A percentile compares a stretch with the other conserved stretches of the same genome.
Conservation (phyloP, 768 basidiomycete species). For the Exidia glandulosa region DNA sequence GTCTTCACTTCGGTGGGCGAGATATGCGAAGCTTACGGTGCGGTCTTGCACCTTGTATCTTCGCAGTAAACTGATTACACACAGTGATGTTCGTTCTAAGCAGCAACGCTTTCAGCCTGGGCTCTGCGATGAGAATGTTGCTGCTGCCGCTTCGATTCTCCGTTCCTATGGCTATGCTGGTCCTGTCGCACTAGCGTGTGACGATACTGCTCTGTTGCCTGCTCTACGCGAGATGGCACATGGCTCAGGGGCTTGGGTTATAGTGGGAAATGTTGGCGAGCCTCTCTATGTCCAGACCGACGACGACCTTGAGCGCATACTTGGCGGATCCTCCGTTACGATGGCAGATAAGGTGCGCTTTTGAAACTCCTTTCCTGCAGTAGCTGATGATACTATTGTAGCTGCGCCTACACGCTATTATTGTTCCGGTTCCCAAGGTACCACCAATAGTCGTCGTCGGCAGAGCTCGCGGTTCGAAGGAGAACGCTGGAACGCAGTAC, state of each 20-base stretch:
- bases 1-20: slow-evolving; percentile 11
- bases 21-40: slow-evolving; percentile 9
- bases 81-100: too few species aligned
- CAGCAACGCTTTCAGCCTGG: too few species aligned
- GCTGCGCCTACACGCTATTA: background rate
- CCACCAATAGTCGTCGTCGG: background rate
- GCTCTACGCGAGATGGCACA: slow-evolving; percentile 5
- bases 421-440: background rate
- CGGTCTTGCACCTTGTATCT: background rate
- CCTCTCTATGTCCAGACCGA: slow-evolving; percentile 15
- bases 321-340: slow-evolving; percentile 1
- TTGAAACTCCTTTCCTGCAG: background rate
- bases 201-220: slow-evolving; percentile 25
- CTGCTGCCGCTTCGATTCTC: too few species aligned
- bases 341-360: background rate
- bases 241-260: slow-evolving; percentile 9
- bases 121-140: too few species aligned
- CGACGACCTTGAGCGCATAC: slow-evolving; percentile 7
- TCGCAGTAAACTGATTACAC: too few species aligned
- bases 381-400: background rate
- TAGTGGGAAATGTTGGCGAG: slow-evolving; percentile 16
- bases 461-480: background rate
- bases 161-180: background rate
- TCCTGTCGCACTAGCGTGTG: slow-evolving; percentile 16
- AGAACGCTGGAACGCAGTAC: background rate